phyloP scores from a whole-genome alignment of 371 early-diverging fungal genomes.

The Syncephalis fuscata region DNA sequence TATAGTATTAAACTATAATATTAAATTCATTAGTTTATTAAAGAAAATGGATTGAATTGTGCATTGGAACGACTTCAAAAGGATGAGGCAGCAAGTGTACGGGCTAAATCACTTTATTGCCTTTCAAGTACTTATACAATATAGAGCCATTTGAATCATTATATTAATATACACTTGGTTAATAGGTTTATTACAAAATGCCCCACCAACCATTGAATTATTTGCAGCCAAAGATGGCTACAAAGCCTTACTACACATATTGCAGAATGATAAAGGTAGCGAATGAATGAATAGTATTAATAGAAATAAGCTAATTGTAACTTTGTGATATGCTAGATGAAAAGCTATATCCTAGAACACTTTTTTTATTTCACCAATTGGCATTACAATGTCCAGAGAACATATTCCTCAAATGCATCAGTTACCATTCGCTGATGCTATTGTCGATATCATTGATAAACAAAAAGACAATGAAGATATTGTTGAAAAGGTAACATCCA shows the following conservation, averaged over 20 bases:
- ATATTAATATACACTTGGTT: background rate
- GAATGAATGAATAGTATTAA: too few species aligned
- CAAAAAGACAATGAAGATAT: background rate
- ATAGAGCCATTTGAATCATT: background rate
- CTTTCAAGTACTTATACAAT: conserved; percentile 3
- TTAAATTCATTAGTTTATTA: conserved; percentile 2
- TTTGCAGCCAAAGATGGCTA: conserved; percentile 22
- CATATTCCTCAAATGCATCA: background rate
- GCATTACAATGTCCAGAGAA: background rate
- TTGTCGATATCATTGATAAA: background rate
- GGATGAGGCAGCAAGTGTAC: background rate
- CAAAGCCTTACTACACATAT: conserved; percentile 18
- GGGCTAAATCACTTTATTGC: conserved; percentile 1
- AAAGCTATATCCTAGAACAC: background rate
- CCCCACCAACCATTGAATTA: background rate
- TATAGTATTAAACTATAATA: background rate
- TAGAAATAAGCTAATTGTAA: too few species aligned
- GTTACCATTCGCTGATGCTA: background rate
- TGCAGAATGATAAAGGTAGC: conserved; percentile 21
- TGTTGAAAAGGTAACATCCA: background rate
- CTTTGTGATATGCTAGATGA: background rate
- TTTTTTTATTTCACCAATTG: background rate
- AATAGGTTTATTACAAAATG: background rate
- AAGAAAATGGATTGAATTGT: conserved; percentile 4
- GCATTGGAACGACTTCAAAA: background rate